phyloP scores from a whole-genome alignment of 768 basidiomycete species.

The Lyophyllum shimeji region DNA sequence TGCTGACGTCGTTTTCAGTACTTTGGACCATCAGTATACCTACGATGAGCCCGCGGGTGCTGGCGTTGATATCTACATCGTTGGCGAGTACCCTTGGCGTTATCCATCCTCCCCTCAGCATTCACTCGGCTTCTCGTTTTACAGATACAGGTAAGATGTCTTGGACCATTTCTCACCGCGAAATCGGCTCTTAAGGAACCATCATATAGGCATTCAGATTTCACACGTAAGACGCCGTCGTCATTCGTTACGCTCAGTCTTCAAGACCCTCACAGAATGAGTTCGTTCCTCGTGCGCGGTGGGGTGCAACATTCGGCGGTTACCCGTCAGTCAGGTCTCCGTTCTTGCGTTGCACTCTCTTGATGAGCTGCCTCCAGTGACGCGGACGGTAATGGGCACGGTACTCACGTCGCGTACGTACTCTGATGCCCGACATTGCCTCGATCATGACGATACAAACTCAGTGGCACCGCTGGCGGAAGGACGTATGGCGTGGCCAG shows the following conservation, averaged over 20 bases:
- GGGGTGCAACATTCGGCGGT: conserved; percentile 34
- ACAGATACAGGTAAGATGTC: conserved; percentile 23
- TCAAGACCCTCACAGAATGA: conserved; percentile 20
- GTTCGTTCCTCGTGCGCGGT: conserved; percentile 40
- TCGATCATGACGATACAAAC: background rate
- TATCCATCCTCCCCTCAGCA: background rate
- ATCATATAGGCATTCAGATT: conserved; percentile 7
- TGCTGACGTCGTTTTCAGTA: conserved; percentile 1
- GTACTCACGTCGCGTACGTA: background rate
- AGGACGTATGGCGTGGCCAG: conserved; percentile 24
- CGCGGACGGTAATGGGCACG: background rate
- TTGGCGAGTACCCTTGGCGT: conserved; percentile 27
- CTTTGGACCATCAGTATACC: conserved; percentile 8
- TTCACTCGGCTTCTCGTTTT: background rate
- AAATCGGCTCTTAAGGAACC: background rate
- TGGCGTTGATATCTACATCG: conserved; percentile 34
- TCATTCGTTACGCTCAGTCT: background rate
- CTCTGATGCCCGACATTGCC: background rate
- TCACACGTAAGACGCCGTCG: conserved; percentile 2
- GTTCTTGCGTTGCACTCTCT: background rate
- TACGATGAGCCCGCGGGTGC: conserved; percentile 15
- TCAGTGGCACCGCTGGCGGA: background rate
- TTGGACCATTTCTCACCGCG: background rate
- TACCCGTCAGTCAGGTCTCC: conserved; percentile 4
- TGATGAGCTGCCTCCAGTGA: background rate